These are phyloP conservation scores for Tolypocladium paradoxum DNA, from an alignment of 2,329 filamentous ascomycete genomes.

Conservation along the genomic window DNA sequence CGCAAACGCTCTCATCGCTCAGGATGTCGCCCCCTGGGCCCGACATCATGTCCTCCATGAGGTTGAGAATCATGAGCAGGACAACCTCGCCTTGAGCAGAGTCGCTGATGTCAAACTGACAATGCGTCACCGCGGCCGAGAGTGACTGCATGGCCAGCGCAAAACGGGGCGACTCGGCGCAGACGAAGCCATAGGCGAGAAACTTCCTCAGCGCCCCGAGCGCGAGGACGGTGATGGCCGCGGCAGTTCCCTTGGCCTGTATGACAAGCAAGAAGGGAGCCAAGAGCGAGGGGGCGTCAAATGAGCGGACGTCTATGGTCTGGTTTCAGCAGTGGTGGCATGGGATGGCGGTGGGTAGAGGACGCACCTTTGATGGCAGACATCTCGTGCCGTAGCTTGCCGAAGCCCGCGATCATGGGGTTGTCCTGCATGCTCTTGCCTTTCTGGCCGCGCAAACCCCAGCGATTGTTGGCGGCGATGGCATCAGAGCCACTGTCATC, in stretches of 20 bases:
- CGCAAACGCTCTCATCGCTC: conserved; percentile 96
- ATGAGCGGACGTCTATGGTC: conserved; percentile 65
- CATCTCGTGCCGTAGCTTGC: conserved; percentile 76
- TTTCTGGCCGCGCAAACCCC: conserved; percentile 89
- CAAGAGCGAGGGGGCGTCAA: conserved; percentile 81
- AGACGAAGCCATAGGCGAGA: conserved; percentile 87
- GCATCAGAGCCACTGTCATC: conserved; percentile 39
- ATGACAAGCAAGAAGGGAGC: conserved; percentile 96
- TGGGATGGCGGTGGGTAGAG: neutral
- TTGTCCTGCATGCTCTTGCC: conserved; percentile 97
- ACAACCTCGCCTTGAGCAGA: conserved; percentile 93
- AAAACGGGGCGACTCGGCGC: conserved; percentile 73
- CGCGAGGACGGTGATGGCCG: conserved; percentile 89
- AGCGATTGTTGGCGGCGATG: conserved; percentile 58
- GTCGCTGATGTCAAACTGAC: conserved; percentile 93
- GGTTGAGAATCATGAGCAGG: conserved; percentile 80
- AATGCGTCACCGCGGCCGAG: conserved; percentile 92
- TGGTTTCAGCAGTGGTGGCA: neutral
- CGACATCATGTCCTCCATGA: conserved; percentile 98
- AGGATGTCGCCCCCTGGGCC: conserved; percentile 84
- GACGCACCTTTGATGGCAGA: conserved; percentile 64
- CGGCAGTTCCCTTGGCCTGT: conserved; percentile 88
- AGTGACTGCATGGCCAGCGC: conserved; percentile 88
- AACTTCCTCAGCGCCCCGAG: conserved; percentile 93
- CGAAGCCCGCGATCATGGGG: conserved; percentile 89